phyloP scores from a whole-genome alignment of 2,329 filamentous ascomycete species.

The Penicillium sp. region DNA sequence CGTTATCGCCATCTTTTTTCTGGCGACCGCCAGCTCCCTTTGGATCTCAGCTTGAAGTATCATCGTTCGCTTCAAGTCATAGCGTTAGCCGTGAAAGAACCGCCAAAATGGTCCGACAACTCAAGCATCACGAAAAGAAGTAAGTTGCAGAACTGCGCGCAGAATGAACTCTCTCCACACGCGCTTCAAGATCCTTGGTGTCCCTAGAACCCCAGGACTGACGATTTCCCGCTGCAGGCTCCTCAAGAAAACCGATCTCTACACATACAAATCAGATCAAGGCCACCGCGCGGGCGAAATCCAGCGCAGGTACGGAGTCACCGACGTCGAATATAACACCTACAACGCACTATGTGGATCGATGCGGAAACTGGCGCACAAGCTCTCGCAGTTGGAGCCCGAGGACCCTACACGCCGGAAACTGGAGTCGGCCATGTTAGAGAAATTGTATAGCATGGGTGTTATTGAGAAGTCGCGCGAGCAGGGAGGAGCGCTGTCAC shows the following conservation, averaged over 20 bases:
- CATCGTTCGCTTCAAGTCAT: neutral
- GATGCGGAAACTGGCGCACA: conserved; percentile 87
- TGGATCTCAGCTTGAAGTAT: neutral
- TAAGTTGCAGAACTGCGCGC: conserved; percentile 23
- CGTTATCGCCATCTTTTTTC: conserved; percentile 26
- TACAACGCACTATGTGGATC: conserved; percentile 71
- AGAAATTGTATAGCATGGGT: conserved; percentile 93
- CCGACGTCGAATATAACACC: conserved; percentile 80
- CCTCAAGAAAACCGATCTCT: conserved; percentile 88
- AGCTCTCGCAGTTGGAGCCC: conserved; percentile 77
- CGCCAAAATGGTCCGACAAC: conserved; percentile 80
- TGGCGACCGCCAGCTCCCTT: conserved; percentile 1
- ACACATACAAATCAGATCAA: conserved; percentile 87
- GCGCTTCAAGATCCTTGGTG: neutral
- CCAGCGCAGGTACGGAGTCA: conserved; percentile 76
- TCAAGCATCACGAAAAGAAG: conserved; percentile 97
- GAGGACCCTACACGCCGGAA: conserved; percentile 76
- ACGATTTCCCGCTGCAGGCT: conserved; percentile 51
- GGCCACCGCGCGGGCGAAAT: conserved; percentile 81
- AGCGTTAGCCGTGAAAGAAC: neutral
- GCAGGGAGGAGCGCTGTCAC: conserved; percentile 68
- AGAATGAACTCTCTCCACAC: neutral
- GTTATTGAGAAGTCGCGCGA: conserved; percentile 74
- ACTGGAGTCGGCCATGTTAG: conserved; percentile 82
- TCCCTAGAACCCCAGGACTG: neutral